A percentile compares a stretch with the other conserved stretches of the same genome.
Evolutionary conservation across 306 rosid genomes (phyloP).

Genomic region (Mucuna pruriens): DNA sequence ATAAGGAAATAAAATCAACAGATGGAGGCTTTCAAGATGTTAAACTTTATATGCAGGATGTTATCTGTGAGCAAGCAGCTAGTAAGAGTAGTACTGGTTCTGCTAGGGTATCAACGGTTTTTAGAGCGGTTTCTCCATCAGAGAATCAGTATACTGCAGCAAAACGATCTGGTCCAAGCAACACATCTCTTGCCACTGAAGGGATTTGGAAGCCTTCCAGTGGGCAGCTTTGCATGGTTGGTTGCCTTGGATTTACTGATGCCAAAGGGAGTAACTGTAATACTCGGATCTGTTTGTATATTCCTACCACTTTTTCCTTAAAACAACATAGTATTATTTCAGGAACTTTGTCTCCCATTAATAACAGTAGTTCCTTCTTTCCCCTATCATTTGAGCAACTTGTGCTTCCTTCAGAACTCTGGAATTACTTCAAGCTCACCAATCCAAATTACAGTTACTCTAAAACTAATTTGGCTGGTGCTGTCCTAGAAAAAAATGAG

Average conservation of each 20-base stretch:
- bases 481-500: constrained; percentile 62
- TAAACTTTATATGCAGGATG: constrained; percentile 70
- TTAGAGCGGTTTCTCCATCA: constrained; percentile 78
- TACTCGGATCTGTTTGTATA: constrained; percentile 77
- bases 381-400: constrained; percentile 81
- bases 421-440: constrained; percentile 73
- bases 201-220: constrained; percentile 91
- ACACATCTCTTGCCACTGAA: constrained; percentile 78
- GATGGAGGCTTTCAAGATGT: constrained; percentile 83
- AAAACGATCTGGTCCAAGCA: constrained; percentile 73
- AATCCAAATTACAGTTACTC: constrained; percentile 74
- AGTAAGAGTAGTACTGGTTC: constrained; percentile 44
- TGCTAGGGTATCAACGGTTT: constrained; percentile 75
- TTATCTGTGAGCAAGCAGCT: constrained; percentile 60
- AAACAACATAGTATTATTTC: constrained; percentile 69
- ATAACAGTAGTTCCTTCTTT: constrained; percentile 51
- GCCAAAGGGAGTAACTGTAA: constrained; percentile 60
- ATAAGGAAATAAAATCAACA: constrained; percentile 65
- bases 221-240: constrained; percentile 98
- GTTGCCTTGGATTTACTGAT: constrained; percentile 70
- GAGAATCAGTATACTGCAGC: constrained; percentile 68
- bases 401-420: constrained; percentile 67
- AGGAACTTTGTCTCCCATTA: constrained; percentile 73
- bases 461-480: constrained; percentile 56
- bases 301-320: constrained; percentile 74